Percentiles rank a stretch among this genome's conserved stretches.
Evolutionary conservation across 1,139 yeast species (phyloP).

Genomic region (Keqinozyma sinolaborantium): DNA sequence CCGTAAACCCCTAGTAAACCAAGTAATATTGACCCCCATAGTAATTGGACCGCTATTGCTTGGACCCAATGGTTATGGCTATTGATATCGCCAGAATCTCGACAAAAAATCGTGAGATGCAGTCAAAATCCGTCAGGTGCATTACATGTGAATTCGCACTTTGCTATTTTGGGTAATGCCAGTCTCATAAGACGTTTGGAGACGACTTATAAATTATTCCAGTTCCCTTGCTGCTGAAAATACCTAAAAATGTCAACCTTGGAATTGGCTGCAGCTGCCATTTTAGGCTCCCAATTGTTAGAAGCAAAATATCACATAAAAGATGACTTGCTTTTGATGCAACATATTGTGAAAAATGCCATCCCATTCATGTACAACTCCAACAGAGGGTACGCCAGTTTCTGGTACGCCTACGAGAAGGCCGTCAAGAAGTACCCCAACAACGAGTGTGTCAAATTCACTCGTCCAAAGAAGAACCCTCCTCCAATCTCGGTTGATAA

Average conservation of each 20-base stretch:
- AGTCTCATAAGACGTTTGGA: background rate
- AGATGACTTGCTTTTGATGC: conserved; percentile 51
- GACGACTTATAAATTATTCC: background rate
- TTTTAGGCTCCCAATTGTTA: conserved; percentile 42
- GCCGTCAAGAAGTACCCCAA: conserved; percentile 50
- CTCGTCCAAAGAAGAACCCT: conserved; percentile 47
- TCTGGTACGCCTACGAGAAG: conserved; percentile 64
- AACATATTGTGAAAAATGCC: conserved; percentile 38
- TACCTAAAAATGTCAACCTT: conserved; percentile 11
- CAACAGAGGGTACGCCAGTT: conserved; percentile 49
- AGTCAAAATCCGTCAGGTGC: too few relatives aligned
- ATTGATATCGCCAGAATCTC: too few relatives aligned
- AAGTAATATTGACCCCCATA: too few relatives aligned
- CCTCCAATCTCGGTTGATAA: conserved; percentile 24
- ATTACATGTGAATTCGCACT: background rate
- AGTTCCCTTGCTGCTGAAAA: background rate
- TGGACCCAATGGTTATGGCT: too few relatives aligned
- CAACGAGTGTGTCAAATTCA: conserved; percentile 56
- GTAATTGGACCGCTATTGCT: too few relatives aligned
- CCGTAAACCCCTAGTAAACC: too few relatives aligned
- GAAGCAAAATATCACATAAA: conserved; percentile 50
- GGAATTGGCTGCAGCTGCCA: conserved; percentile 44
- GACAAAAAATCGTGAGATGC: too few relatives aligned
- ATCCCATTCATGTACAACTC: conserved; percentile 42
- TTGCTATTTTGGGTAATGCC: background rate